Base-by-base conservation (phyloP, 2,329 filamentous ascomycete genomes). In the Aspergillus spinulosporus region DNA sequence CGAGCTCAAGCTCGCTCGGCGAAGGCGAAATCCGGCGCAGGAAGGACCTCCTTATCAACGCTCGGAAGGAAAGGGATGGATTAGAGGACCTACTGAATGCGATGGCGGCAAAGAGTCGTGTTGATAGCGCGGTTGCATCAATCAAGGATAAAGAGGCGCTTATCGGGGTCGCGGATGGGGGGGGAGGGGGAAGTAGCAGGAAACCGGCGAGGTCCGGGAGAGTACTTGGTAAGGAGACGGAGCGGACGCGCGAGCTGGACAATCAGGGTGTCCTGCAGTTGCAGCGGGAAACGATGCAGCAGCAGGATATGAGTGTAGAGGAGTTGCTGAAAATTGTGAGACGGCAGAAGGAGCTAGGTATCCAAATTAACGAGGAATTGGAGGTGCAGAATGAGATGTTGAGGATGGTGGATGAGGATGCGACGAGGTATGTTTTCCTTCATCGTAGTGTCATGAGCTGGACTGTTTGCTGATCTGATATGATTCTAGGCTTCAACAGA, bases 221-320 rank as follows among this genome's bases (percentile, higher is more conserved):
- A 59, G 61, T 84, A 64, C 44, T 82, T 68, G 65, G 77, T 63
- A 77, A 77, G 47, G 85, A 88, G 72, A 88, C 84, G 0, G 81
- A 84, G 59, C 76, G 80, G 39, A 87, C 85, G 8, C 73, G 84
- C 9, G 83, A 86, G 63, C 66, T 87, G 59, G 85, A 87, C 67
- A 88, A 88, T 59, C 73, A 80, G n/a, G 84, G 84, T 0, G 82
- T 88, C 11, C 61, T 88, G 62, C 84, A 86, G 68, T 66, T 87
- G 58, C 85, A 87, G 70, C 77, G 80, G 62, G 82, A 86, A 64
- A 80, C 84, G 55, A 86, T 88, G 73, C 67, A 77, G 45, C 81
- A 85, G 49, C 85, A 88, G 64, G 84, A 88, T 59, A 71, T 81
- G 63, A 82, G 83, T 65, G 77, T 87, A 3, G 75, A 84, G 43